Evolutionary conservation across 2,329 filamentous ascomycete species (phyloP).

Genomic region (Xylariaceae sp.): DNA sequence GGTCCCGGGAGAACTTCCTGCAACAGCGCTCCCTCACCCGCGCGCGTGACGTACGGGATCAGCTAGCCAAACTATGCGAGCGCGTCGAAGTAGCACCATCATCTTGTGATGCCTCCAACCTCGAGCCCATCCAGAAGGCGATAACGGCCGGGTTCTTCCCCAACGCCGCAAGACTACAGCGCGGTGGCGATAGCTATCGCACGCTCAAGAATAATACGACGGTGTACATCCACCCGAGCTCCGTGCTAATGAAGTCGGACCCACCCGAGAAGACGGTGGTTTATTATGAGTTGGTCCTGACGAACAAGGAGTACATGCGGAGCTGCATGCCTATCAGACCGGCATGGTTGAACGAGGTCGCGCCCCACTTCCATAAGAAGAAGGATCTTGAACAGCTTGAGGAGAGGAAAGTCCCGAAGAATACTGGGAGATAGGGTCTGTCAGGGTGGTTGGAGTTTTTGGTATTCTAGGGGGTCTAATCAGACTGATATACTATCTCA

Average conservation of each 20-base stretch:
- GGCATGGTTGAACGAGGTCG: conserved; percentile 82
- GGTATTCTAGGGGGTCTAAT: neutral
- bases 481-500: neutral
- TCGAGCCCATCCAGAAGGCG: conserved; percentile 78
- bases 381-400: conserved; percentile 81
- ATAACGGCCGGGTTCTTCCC: conserved; percentile 92
- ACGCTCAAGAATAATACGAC: conserved; percentile 87
- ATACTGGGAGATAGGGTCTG: conserved; percentile 17
- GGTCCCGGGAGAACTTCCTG: conserved; percentile 89
- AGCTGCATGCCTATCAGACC: conserved; percentile 80
- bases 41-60: conserved; percentile 86
- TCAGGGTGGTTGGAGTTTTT: no score
- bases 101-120: conserved; percentile 64
- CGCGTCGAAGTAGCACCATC: conserved; percentile 79
- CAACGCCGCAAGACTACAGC: conserved; percentile 79
- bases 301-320: conserved; percentile 89
- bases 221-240: conserved; percentile 88
- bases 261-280: conserved; percentile 78
- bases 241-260: conserved; percentile 72
- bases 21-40: conserved; percentile 87
- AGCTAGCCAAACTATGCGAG: conserved; percentile 88
- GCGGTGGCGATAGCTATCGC: conserved; percentile 81
- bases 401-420: conserved; percentile 70
- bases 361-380: conserved; percentile 92
- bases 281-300: conserved; percentile 79